A percentile compares a stretch with the other conserved stretches of the same genome.
Conservation (phyloP, 176 grass and related monocot genomes). For the Bothriochloa decipiens region DNA sequence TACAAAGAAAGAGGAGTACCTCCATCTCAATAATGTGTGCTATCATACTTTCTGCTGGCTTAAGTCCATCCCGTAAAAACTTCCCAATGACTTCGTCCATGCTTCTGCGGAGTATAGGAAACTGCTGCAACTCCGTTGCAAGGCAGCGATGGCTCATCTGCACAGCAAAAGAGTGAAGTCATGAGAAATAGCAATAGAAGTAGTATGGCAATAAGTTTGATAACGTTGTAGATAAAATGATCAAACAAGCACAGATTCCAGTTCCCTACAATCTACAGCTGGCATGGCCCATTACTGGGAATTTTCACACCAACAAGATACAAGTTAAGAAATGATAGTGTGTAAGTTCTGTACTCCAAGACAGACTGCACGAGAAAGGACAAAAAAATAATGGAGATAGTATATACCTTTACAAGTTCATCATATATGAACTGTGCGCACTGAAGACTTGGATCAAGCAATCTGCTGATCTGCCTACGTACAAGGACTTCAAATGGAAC, state of each 20-base stretch:
- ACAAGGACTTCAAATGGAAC: conserved; percentile 97
- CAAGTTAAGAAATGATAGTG: not conserved
- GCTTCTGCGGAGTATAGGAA: conserved; percentile 78
- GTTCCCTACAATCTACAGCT: conserved; percentile 14
- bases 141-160: conserved; percentile 93
- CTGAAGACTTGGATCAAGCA: conserved; percentile 94
- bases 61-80: conserved; percentile 88
- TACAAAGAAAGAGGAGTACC: conserved; percentile 49
- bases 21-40: conserved; percentile 96
- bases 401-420: conserved; percentile 80
- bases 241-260: conserved; percentile 23
- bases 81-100: conserved; percentile 98
- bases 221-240: conserved; percentile 7
- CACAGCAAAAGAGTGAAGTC: conserved; percentile 30
- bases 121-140: conserved; percentile 81
- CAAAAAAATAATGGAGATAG: conserved; percentile 3
- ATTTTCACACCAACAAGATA: not conserved
- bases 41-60: conserved; percentile 97
- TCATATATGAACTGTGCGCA: conserved; percentile 98
- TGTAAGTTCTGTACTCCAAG: not conserved
- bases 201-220: not conserved
- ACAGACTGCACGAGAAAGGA: not conserved
- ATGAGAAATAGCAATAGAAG: conserved; percentile 41
- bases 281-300: not conserved
- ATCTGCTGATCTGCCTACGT: conserved; percentile 86